Percentiles rank a stretch among this genome's conserved stretches.
Conservation (phyloP, 805 yeast genomes). For the Wickerhamomyces bisporus region DNA sequence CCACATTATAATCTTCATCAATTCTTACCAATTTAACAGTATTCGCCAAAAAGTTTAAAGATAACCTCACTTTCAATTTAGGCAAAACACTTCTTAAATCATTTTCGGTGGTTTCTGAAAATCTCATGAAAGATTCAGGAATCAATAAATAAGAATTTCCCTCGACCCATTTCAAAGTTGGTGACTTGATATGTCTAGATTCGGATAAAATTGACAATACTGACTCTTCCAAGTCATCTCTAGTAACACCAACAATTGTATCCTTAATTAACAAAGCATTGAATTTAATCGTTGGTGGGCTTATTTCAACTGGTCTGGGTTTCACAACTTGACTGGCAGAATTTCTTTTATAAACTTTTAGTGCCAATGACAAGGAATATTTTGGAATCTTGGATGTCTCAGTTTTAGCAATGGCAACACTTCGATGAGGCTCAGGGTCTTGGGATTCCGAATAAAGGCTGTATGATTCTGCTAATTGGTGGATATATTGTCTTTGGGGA, state of each 20-base stretch:
- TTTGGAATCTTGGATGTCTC: slow-evolving; percentile 34
- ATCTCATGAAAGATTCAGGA: slow-evolving; percentile 28
- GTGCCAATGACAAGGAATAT: slow-evolving; percentile 41
- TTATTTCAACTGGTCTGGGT: slow-evolving; percentile 15
- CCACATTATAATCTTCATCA: slow-evolving; percentile 20
- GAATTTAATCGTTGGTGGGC: slow-evolving; percentile 25
- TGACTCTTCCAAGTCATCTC: slow-evolving; percentile 25
- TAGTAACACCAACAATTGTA: slow-evolving; percentile 47
- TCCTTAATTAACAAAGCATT: slow-evolving; percentile 54
- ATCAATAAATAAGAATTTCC: slow-evolving; percentile 38
- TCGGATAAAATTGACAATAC: slow-evolving; percentile 10
- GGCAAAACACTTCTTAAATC: slow-evolving; percentile 38
- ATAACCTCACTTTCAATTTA: slow-evolving; percentile 28
- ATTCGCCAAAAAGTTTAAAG: slow-evolving; percentile 41
- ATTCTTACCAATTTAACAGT: slow-evolving; percentile 41
- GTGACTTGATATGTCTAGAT: slow-evolving; percentile 15
- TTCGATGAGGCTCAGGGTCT: slow-evolving; percentile 75
- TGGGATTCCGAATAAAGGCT: slow-evolving; percentile 65
- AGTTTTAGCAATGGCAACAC: slow-evolving; percentile 53
- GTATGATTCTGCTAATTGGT: slow-evolving; percentile 56
- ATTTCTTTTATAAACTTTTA: slow-evolving; percentile 29
- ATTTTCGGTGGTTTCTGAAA: slow-evolving; percentile 35
- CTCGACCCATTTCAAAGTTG: slow-evolving; percentile 35
- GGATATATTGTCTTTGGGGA: slow-evolving; percentile 67
- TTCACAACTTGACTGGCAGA: slow-evolving; percentile 12